phyloP scores from a whole-genome alignment of 257 asterid genomes.

The Gentiana macrophylla region DNA sequence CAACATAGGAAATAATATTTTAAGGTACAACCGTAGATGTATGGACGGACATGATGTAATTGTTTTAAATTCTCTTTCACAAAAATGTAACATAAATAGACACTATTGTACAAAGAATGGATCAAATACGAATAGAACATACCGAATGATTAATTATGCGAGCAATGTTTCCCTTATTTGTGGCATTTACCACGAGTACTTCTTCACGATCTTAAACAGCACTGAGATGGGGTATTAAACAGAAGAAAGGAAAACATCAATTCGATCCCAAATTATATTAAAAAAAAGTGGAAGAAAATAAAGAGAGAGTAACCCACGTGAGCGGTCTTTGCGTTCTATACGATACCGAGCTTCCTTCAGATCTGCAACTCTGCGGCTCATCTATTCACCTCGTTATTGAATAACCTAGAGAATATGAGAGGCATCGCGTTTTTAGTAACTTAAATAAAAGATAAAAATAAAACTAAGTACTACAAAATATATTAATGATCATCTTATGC shows the following conservation, averaged over 20 bases:
- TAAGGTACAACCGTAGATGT: too few species aligned
- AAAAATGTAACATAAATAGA: too few species aligned
- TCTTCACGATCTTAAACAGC: conserved; percentile 97
- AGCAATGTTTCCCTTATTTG: conserved; percentile 95
- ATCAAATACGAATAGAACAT: conserved; percentile 16
- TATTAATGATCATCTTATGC: too few species aligned
- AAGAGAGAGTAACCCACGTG: conserved; percentile 41
- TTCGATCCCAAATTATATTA: too few species aligned
- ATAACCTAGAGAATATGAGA: conserved; percentile 50
- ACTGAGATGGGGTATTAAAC: conserved; percentile 19
- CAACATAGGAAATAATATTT: too few species aligned
- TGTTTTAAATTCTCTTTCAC: too few species aligned
- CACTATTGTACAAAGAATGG: too few species aligned
- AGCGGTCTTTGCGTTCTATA: conserved; percentile 84
- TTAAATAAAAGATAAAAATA: neutral
- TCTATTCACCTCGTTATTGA: conserved; percentile 98
- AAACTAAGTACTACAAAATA: too few species aligned
- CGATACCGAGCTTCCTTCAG: conserved; percentile 86
- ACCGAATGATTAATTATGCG: conserved; percentile 95
- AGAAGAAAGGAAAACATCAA: neutral
- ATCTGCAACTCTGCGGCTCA: conserved; percentile 91
- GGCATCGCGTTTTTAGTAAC: neutral
- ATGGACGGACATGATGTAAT: too few species aligned
- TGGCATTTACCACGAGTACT: conserved; percentile 94
- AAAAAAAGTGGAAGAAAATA: neutral